These are phyloP conservation scores for Nicotiana otophora DNA, from an alignment of 257 asterid species.

Conservation along the genomic window DNA sequence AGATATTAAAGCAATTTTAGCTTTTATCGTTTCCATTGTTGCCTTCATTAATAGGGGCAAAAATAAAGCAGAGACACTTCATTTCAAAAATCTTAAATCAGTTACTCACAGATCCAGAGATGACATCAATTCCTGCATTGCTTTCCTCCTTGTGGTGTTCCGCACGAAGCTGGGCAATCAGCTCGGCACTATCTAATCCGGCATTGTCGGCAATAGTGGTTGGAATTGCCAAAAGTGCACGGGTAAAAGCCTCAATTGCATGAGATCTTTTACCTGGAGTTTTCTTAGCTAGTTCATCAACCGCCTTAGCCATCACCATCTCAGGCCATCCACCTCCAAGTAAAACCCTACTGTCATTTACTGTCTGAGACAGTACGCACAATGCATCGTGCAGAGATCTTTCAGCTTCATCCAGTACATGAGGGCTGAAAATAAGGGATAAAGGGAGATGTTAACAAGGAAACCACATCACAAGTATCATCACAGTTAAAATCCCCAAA, in stretches of 20 bases:
- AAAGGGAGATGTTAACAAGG: background rate
- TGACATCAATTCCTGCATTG: conserved; percentile 84
- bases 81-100: background rate
- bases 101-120: conserved; percentile 77
- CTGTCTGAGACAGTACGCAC: conserved; percentile 93
- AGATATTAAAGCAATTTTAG: background rate
- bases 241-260: conserved; percentile 94
- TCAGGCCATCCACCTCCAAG: conserved; percentile 99
- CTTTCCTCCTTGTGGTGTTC: conserved; percentile 84
- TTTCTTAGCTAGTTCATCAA: conserved; percentile 83
- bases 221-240: conserved; percentile 85
- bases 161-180: conserved; percentile 91
- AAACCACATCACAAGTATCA: too few relatives aligned
- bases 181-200: conserved; percentile 93
- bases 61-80: background rate
- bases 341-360: conserved; percentile 83
- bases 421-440: conserved; percentile 46
- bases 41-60: background rate
- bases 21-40: background rate
- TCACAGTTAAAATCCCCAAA: too few relatives aligned
- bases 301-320: conserved; percentile 95
- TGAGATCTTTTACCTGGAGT: conserved; percentile 90
- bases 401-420: conserved; percentile 95
- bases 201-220: conserved; percentile 95
- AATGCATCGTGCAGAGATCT: conserved; percentile 94